A percentile compares a stretch with the other conserved stretches of the same genome.
phyloP scores from a whole-genome alignment of 2,329 filamentous ascomycete genomes.

The Aspergillus texensis region DNA sequence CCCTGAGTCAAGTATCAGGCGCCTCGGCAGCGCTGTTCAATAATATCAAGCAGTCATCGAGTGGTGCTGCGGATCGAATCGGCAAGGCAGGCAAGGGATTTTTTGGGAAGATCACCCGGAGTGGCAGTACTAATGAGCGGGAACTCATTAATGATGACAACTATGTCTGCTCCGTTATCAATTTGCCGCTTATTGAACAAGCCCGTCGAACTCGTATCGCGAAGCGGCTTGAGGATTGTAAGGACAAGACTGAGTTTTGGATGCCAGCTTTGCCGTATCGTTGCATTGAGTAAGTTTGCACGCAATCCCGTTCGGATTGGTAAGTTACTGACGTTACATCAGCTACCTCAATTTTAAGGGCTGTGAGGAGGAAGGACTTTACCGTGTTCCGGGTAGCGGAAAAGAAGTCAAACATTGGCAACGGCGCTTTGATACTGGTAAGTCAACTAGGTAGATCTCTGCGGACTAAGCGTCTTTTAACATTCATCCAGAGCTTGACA shows the following conservation, averaged over 20 bases:
- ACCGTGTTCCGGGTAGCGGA: conserved; percentile 87
- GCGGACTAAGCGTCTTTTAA: conserved; percentile 4
- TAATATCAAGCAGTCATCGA: conserved; percentile 72
- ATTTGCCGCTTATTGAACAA: conserved; percentile 82
- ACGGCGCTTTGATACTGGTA: conserved; percentile 83
- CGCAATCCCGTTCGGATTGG: not conserved
- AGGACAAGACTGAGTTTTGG: conserved; percentile 98
- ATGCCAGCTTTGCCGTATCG: conserved; percentile 96
- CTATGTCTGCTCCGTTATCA: conserved; percentile 83
- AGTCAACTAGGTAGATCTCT: conserved; percentile 21
- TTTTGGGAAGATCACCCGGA: conserved; percentile 75
- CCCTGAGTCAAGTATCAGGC: conserved; percentile 54
- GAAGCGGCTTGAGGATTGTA: conserved; percentile 80
- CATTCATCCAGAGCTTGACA: conserved; percentile 69
- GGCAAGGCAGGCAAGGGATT: conserved; percentile 78
- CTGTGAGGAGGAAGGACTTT: conserved; percentile 89
- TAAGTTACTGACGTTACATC: conserved; percentile 21
- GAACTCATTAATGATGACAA: conserved; percentile 75
- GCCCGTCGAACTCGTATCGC: conserved; percentile 90
- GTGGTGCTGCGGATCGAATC: conserved; percentile 70
- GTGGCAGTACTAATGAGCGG: conserved; percentile 69
- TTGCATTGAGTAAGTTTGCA: conserved; percentile 73
- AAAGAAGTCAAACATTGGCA: conserved; percentile 94
- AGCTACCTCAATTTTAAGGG: conserved; percentile 91
- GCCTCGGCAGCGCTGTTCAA: conserved; percentile 68